These are phyloP conservation scores for Pittosporum tobira DNA, from an alignment of 129 eudicot genomes.

Conservation along the genomic window DNA sequence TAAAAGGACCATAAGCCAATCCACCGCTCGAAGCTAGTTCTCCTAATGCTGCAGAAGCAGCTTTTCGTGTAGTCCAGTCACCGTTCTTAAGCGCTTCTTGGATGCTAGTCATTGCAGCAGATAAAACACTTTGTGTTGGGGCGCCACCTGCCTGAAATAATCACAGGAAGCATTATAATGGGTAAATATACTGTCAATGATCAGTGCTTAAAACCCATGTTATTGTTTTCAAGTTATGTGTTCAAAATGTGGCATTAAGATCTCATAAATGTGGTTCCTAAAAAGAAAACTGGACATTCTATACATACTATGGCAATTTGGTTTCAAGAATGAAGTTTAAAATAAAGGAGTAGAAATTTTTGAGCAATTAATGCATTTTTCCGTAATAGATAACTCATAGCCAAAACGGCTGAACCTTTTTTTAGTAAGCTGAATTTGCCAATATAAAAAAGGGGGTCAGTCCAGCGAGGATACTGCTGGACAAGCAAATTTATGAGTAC, in stretches of 20 bases:
- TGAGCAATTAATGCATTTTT: too few relatives aligned
- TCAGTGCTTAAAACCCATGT: too few relatives aligned
- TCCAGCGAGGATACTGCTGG: too few relatives aligned
- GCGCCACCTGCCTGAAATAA: slow-evolving; percentile 85
- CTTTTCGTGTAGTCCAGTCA: slow-evolving; percentile 91
- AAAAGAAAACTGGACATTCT: neutral
- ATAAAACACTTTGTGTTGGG: slow-evolving; percentile 44
- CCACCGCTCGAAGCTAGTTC: slow-evolving; percentile 72
- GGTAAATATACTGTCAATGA: too few relatives aligned
- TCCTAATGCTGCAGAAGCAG: slow-evolving; percentile 66
- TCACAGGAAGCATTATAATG: neutral
- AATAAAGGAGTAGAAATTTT: too few relatives aligned
- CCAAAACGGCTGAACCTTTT: too few relatives aligned
- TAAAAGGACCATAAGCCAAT: slow-evolving; percentile 37
- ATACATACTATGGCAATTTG: neutral
- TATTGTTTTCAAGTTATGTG: too few relatives aligned
- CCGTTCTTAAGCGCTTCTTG: slow-evolving; percentile 79
- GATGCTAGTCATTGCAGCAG: slow-evolving; percentile 67
- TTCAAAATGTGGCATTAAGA: neutral
- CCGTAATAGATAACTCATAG: too few relatives aligned
- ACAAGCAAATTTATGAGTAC: neutral
- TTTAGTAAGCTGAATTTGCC: too few relatives aligned
- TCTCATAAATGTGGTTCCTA: neutral
- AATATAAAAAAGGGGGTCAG: too few relatives aligned
- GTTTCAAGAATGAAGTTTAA: neutral